phyloP scores from a whole-genome alignment of 2,329 filamentous ascomycete genomes.

The Cercospora sp. region DNA sequence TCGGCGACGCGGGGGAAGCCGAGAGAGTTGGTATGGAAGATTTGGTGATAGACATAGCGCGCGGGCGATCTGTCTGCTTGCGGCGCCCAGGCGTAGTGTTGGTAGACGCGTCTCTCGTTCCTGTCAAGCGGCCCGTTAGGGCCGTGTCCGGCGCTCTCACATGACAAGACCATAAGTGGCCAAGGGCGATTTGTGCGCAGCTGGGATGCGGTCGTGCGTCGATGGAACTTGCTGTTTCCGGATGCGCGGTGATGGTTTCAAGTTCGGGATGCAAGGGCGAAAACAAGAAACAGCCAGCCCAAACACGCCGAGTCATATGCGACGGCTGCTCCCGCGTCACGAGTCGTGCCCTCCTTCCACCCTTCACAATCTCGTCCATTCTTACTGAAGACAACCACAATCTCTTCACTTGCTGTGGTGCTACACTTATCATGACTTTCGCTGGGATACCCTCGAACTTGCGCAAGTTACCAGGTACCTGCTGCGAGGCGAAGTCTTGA shows the following conservation, averaged over 20 bases:
- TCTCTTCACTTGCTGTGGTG: not conserved
- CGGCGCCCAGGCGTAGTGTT: conserved; percentile 1
- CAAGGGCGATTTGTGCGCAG: not conserved
- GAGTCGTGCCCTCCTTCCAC: not conserved
- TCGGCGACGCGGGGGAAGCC: not conserved
- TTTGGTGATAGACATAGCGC: conserved; percentile 1
- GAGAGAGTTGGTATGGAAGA: conserved; percentile 4
- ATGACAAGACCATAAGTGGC: conserved; percentile 5
- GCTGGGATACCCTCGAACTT: no score
- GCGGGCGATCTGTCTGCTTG: not conserved
- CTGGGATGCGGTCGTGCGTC: not conserved
- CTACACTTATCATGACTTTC: no score
- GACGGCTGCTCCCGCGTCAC: not conserved
- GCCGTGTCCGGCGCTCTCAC: conserved; percentile 1
- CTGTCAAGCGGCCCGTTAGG: not conserved
- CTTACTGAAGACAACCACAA: not conserved
- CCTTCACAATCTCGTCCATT: no score
- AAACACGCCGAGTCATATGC: not conserved
- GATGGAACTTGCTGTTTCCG: not conserved
- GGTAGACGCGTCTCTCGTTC: not conserved
- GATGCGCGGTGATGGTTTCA: not conserved
- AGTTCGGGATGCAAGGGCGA: not conserved
- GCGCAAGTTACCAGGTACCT: no score
- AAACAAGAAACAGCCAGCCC: not conserved
- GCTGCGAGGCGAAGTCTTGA: not conserved